Percentiles rank a stretch among this genome's conserved stretches.
Evolutionary conservation across 1,284 basidiomycete genomes (phyloP).

Genomic region (Apiotrichum akiyoshidainum): DNA sequence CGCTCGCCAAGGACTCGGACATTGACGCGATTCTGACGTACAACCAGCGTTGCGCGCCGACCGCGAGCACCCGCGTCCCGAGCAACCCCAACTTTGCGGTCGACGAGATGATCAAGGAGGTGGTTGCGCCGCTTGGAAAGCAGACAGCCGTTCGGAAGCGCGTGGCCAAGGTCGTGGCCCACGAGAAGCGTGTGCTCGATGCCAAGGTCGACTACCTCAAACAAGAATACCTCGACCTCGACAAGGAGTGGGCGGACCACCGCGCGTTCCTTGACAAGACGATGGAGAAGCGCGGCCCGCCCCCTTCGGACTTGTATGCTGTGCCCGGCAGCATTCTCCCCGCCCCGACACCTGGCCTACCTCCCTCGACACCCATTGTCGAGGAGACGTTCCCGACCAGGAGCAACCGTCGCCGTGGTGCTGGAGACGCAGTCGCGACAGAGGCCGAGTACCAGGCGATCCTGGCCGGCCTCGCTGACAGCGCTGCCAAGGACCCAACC

Average conservation of each 20-base stretch:
- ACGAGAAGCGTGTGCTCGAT: constrained; percentile 53
- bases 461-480: constrained; percentile 84
- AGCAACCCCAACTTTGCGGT: constrained; percentile 9
- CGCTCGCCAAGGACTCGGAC: constrained; percentile 12
- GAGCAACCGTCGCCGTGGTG: constrained; percentile 33
- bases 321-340: constrained; percentile 32
- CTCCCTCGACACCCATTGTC: constrained; percentile 27
- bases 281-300: constrained; percentile 44
- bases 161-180: constrained; percentile 20
- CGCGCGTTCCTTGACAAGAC: constrained; percentile 62
- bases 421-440: constrained; percentile 83
- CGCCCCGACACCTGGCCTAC: constrained; percentile 29
- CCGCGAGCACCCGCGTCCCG: constrained; percentile 15
- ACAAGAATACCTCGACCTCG: constrained; percentile 65
- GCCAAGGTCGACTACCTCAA: constrained; percentile 61
- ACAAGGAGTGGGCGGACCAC: constrained; percentile 68
- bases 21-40: constrained; percentile 28
- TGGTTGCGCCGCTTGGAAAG: constrained; percentile 22
- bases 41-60: constrained; percentile 32
- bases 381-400: constrained; percentile 35
- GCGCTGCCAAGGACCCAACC: constrained; percentile 86
- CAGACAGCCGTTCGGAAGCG: constrained; percentile 17
- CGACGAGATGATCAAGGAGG: constrained; percentile 16
- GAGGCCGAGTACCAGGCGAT: constrained; percentile 98
- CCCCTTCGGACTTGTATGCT: constrained; percentile 37